phyloP scores from a whole-genome alignment of 2,329 filamentous ascomycete genomes.

The Coniochaeta ligniaria region DNA sequence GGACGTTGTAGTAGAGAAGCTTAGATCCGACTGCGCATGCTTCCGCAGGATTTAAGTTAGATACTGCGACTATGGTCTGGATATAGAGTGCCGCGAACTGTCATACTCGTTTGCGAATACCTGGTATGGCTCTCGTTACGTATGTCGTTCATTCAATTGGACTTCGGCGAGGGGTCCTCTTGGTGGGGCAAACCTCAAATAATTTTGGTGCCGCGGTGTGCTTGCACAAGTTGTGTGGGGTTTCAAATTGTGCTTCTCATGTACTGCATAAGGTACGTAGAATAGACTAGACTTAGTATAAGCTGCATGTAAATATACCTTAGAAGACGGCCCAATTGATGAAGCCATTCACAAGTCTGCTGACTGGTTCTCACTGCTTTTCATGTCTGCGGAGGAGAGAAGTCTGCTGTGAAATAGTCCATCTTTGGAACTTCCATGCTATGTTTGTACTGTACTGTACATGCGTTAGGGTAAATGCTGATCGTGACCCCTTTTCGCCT shows the following conservation, averaged over 20 bases:
- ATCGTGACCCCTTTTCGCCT: not conserved
- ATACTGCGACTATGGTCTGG: not conserved
- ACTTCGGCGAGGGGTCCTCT: not conserved
- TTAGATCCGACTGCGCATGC: not conserved
- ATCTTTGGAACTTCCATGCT: too few species aligned
- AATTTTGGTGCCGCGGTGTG: not conserved
- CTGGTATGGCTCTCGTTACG: not conserved
- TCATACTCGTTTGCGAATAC: not conserved
- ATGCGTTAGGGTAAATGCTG: too few species aligned
- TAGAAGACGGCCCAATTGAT: too few species aligned
- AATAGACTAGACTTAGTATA: too few species aligned
- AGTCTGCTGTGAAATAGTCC: too few species aligned
- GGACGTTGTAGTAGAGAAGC: not conserved
- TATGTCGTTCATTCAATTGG: not conserved
- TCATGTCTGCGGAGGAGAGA: too few species aligned
- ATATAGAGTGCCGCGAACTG: not conserved
- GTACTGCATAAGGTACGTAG: too few species aligned
- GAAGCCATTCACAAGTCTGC: too few species aligned
- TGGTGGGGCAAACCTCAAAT: not conserved
- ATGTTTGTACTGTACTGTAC: too few species aligned
- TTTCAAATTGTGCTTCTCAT: not conserved
- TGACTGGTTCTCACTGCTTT: too few species aligned
- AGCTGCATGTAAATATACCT: too few species aligned
- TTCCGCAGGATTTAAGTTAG: not conserved
- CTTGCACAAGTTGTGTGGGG: not conserved